phyloP scores from a whole-genome alignment of 768 basidiomycete genomes.

The Suillus tomentosus region DNA sequence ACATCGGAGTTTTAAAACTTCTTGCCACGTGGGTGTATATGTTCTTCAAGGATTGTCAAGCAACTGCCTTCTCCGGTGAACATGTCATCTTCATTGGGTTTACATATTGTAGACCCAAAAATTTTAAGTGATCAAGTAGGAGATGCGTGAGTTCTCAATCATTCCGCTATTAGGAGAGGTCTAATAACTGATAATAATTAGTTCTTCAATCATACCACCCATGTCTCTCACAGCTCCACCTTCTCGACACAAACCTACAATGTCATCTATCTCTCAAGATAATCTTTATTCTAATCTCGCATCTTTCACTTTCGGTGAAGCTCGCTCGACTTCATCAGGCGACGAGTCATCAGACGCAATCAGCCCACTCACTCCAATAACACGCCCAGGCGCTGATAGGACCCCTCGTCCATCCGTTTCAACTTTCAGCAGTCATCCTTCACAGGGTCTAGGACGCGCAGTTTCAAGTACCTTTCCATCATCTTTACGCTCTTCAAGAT shows the following conservation, averaged over 20 bases:
- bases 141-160: background rate
- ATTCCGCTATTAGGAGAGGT: background rate
- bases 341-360: conserved; percentile 29
- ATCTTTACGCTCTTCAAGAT: conserved; percentile 16
- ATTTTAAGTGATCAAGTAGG: background rate
- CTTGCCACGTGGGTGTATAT: conserved; percentile 1
- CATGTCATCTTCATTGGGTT: conserved; percentile 6
- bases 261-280: conserved; percentile 18
- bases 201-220: background rate
- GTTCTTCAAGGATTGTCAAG: background rate
- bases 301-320: conserved; percentile 45
- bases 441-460: conserved; percentile 31
- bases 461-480: conserved; percentile 19
- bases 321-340: conserved; percentile 16
- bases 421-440: conserved; percentile 34
- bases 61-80: background rate
- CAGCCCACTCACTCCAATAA: conserved; percentile 40
- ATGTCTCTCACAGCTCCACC: background rate
- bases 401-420: conserved; percentile 48
- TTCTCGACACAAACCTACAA: conserved; percentile 1
- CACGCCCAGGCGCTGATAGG: conserved; percentile 36
- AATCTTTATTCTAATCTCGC: conserved; percentile 43
- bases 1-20: background rate
- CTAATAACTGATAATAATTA: background rate
- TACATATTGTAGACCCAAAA: conserved; percentile 2